These are phyloP conservation scores for Arthrinium puccinioides DNA, from an alignment of 2,329 filamentous ascomycete genomes.

Conservation along the genomic window DNA sequence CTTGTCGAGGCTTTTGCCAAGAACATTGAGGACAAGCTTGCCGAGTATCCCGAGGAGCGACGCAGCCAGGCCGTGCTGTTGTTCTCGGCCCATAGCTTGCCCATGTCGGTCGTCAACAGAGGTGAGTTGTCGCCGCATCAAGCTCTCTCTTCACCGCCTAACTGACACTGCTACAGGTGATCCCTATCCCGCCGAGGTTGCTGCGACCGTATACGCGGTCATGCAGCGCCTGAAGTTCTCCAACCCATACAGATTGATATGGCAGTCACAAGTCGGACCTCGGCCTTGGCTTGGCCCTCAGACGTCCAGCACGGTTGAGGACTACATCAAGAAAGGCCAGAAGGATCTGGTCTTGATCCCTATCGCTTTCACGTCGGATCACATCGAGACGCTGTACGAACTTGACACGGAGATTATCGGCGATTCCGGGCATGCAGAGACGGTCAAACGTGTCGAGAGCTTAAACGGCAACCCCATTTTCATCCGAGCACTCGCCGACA, in stretches of 20 bases:
- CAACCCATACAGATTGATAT: slow-evolving; percentile 89
- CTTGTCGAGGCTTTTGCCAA: slow-evolving; percentile 86
- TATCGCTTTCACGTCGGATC: slow-evolving; percentile 97
- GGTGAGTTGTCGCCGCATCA: slow-evolving; percentile 35
- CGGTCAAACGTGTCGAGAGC: slow-evolving; percentile 84
- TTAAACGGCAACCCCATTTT: slow-evolving; percentile 88
- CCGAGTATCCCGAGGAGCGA: slow-evolving; percentile 75
- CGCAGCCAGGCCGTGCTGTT: slow-evolving; percentile 76
- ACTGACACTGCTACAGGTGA: slow-evolving; percentile 58
- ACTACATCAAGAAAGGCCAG: slow-evolving; percentile 85
- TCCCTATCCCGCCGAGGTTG: slow-evolving; percentile 91
- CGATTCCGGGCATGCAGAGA: slow-evolving; percentile 69
- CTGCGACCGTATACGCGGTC: slow-evolving; percentile 92
- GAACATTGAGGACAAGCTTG: slow-evolving; percentile 81
- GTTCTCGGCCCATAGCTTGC: slow-evolving; percentile 92
- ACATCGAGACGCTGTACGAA: slow-evolving; percentile 95
- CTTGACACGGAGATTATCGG: slow-evolving; percentile 92
- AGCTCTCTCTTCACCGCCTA: background rate
- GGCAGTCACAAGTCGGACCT: slow-evolving; percentile 97
- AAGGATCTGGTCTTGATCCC: slow-evolving; percentile 88
- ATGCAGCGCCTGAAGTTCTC: slow-evolving; percentile 83
- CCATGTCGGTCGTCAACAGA: slow-evolving; percentile 96
- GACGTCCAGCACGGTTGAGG: slow-evolving; percentile 78
- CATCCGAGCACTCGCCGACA: slow-evolving; percentile 80
- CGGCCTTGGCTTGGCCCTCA: slow-evolving; percentile 94